Evolutionary conservation across 2,329 filamentous ascomycete species (phyloP).

Genomic region (Podosphaera fusca): DNA sequence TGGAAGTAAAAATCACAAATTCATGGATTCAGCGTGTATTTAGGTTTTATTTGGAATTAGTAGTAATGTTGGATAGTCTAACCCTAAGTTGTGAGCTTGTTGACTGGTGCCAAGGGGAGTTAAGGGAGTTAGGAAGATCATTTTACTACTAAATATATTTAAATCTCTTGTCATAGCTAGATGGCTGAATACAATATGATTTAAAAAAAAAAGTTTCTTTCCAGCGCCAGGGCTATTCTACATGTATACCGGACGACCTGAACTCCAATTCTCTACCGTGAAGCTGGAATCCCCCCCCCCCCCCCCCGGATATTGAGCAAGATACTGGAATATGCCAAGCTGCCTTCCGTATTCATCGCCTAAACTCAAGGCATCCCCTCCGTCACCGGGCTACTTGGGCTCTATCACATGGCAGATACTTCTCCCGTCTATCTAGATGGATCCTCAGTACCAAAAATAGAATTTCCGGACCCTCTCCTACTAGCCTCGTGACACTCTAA

Average conservation of each 20-base stretch:
- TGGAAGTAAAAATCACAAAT: too few relatives aligned
- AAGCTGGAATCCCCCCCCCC: not conserved
- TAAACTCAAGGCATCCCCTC: not conserved
- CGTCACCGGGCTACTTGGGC: not conserved
- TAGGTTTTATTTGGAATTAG: too few relatives aligned
- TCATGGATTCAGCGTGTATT: too few relatives aligned
- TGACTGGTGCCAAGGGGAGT: too few relatives aligned
- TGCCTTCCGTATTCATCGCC: not conserved
- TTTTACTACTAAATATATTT: too few relatives aligned
- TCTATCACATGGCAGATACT: not conserved
- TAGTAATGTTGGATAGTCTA: too few relatives aligned
- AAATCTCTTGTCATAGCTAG: too few relatives aligned
- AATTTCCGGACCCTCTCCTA: not conserved
- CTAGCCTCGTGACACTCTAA: not conserved
- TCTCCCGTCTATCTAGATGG: not conserved
- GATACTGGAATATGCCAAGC: not conserved
- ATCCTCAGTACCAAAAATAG: not conserved
- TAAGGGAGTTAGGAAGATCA: too few relatives aligned
- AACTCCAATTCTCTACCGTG: not conserved
- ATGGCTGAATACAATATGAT: too few relatives aligned
- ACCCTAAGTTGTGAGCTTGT: too few relatives aligned
- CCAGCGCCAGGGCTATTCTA: not conserved
- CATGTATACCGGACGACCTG: not conserved
- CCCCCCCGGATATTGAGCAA: not conserved
- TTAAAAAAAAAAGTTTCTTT: too few relatives aligned